Evolutionary conservation across 2,329 filamentous ascomycete species (phyloP), one percentile per base, ranked within the genome.

Genomic region (Pyrenochaeta sp.): DNA sequence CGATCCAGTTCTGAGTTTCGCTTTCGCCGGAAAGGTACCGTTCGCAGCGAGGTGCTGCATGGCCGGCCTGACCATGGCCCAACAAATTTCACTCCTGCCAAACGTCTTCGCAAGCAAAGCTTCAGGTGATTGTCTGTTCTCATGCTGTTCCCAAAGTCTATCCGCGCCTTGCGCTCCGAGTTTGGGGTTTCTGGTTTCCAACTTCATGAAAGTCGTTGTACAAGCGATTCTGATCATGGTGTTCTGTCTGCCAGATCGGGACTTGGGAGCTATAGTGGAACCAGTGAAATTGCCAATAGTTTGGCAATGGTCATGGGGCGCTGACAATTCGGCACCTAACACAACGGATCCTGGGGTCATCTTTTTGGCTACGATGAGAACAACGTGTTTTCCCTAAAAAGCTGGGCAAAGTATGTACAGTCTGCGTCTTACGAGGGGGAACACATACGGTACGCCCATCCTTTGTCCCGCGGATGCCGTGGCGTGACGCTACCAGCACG

Each of bases 281-380:
- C 59, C 37, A 14, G 35, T 58, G 49, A 63, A 44, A 63, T 63
- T 63, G 58, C 37, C 60, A 59, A 63, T 61, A 61, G 36, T 45
- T 48, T 33, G 42, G n/a, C n/a, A 37, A 29, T 40, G n/a, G 14
- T 23, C 33, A 32, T 47, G 42, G 36, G 31, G 21, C 45, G 42
- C 51, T 39, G 35, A 29, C 44, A 45, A 23, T 44, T 46, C 51
- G 33, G 47, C 31, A 49, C 29, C 46, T 62, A 51, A 50, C 49
- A 52, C 45, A 18, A 35, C 39, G 29, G 27, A 40, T 7, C 29
- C 42, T 42, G 29, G 33, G 7, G 35, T 14, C 21, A n/a, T 18
- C 12, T 17, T 29, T 12, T 41, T n/a, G 7, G 7, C 20, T 39
- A 37, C 42, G 18, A 23, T 51, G 23, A 33, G 29, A 46, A 31